Evolutionary conservation across 1,284 basidiomycete species (phyloP).

Genomic region (Ceratobasidium sp.): DNA sequence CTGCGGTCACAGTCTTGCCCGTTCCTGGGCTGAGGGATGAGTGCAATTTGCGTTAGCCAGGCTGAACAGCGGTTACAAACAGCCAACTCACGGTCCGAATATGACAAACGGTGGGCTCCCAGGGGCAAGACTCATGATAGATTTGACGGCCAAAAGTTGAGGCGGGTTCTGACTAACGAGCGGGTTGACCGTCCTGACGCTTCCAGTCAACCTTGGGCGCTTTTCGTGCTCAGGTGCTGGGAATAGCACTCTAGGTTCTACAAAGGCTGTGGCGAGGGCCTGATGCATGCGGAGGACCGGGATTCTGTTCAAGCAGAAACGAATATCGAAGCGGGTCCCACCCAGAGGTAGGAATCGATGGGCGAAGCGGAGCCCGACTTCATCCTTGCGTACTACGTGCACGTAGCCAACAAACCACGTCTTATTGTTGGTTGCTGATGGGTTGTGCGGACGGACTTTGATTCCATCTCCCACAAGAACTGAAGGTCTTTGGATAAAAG

Average conservation of each 20-base stretch:
- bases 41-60: background rate
- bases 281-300: conserved; percentile 64
- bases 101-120: conserved; percentile 64
- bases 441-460: conserved; percentile 54
- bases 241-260: conserved; percentile 57
- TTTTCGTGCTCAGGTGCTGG: conserved; percentile 50
- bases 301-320: conserved; percentile 63
- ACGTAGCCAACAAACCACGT: conserved; percentile 65
- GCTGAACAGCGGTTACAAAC: background rate
- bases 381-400: conserved; percentile 57
- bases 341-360: conserved; percentile 52
- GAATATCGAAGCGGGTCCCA: conserved; percentile 54
- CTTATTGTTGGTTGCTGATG: conserved; percentile 51
- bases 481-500: conserved; percentile 53
- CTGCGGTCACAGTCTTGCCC: conserved; percentile 70
- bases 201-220: conserved; percentile 29
- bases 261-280: conserved; percentile 55
- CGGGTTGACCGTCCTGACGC: conserved; percentile 51
- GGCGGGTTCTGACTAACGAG: conserved; percentile 57
- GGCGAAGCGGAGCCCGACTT: conserved; percentile 63
- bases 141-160: conserved; percentile 62
- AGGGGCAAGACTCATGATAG: conserved; percentile 55
- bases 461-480: conserved; percentile 48
- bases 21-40: conserved; percentile 62
- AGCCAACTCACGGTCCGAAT: conserved; percentile 50